Evolutionary conservation across 140 eudicot genomes (phyloP), one percentile per base, ranked within the genome.

Genomic region (Stevia rebaudiana): DNA sequence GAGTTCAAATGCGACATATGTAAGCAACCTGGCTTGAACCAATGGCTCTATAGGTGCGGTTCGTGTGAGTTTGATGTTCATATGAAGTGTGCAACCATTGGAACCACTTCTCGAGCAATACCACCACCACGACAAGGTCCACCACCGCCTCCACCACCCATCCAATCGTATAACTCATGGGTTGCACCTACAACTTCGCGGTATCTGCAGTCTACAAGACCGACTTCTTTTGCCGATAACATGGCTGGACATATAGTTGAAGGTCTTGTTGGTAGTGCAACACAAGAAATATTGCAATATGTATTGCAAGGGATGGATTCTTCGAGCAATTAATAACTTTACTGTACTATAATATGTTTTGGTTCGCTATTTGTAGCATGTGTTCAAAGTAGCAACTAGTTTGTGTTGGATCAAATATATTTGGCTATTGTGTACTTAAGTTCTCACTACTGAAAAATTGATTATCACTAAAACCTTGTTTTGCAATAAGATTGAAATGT

Each of bases 11-110:
- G 90, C 3, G 82, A 80, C 44, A 46, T 84, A 0, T 84, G 90
- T 58, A 47, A 33, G 46, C 19, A 9, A 28, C 24, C 51, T 4
- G 83, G 89, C 40, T 61, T 79, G 13, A 66, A 68, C 43, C 82
- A 74, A 35, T 83, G 90, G 90, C 84, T 83, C 15, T 83, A 83
- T 60, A 52, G 86, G 52, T 83, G 90, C 8, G 17, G 12, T 35
- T 37, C 24, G 21, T 83, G 90, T 47, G 82, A 76, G 0, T 83
- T 80, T 52, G 86, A 83, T 49, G 84, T 71, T 40, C 86, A 83
- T 56, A 47, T 78, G 73, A 52, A 71, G 30, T 83, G 86, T 28
- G 76, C 78, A 41, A 63, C 3, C 25, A 3, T 70, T 31, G 51
- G 23, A 51, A 50, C 42, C 10, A 39, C 33, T 58, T 58, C 75